A percentile compares a stretch with the other conserved stretches of the same genome.
Conservation (phyloP, 163 green algal species). For the Coccomyxa subellipsoidea region DNA sequence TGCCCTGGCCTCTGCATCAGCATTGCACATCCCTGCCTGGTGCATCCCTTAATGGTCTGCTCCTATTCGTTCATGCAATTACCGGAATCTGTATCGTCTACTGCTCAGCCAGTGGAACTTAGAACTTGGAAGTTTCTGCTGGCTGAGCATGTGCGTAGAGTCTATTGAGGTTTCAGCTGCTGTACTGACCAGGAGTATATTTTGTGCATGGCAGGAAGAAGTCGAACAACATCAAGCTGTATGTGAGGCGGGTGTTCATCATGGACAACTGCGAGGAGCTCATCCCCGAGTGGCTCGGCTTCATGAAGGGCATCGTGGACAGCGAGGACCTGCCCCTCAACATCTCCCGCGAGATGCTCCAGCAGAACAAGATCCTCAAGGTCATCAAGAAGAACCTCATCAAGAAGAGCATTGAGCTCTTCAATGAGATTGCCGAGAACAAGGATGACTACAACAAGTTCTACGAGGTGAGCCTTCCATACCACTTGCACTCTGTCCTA, state of each 20-base stretch:
- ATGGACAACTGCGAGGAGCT: slow-evolving; percentile 99
- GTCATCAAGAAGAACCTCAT: slow-evolving; percentile 99
- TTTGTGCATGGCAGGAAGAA: slow-evolving; percentile 19
- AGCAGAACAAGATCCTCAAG: slow-evolving; percentile 83
- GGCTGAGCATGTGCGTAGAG: too few relatives aligned
- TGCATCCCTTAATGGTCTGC: too few relatives aligned
- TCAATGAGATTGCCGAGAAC: slow-evolving; percentile 95
- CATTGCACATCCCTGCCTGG: too few relatives aligned
- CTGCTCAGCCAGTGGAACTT: too few relatives aligned
- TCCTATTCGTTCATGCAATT: too few relatives aligned
- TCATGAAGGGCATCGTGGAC: slow-evolving; percentile 99
- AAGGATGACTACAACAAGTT: slow-evolving; percentile 99
- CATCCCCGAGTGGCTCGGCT: slow-evolving; percentile 97
- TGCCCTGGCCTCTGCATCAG: too few relatives aligned
- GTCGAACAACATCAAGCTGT: slow-evolving; percentile 97
- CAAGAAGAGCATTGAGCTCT: slow-evolving; percentile 99
- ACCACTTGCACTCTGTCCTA: background rate
- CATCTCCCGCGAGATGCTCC: slow-evolving; percentile 92
- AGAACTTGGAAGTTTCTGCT: too few relatives aligned
- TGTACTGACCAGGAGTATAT: too few relatives aligned
- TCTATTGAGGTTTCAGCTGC: too few relatives aligned
- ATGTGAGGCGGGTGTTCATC: slow-evolving; percentile 99
- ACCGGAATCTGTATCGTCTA: too few relatives aligned
- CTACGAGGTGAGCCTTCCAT: slow-evolving; percentile 78
- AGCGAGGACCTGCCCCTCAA: slow-evolving; percentile 96